A percentile compares a stretch with the other conserved stretches of the same genome.
Evolutionary conservation across 1,139 yeast genomes (phyloP).

Genomic region (Tardiomyces depauwii): DNA sequence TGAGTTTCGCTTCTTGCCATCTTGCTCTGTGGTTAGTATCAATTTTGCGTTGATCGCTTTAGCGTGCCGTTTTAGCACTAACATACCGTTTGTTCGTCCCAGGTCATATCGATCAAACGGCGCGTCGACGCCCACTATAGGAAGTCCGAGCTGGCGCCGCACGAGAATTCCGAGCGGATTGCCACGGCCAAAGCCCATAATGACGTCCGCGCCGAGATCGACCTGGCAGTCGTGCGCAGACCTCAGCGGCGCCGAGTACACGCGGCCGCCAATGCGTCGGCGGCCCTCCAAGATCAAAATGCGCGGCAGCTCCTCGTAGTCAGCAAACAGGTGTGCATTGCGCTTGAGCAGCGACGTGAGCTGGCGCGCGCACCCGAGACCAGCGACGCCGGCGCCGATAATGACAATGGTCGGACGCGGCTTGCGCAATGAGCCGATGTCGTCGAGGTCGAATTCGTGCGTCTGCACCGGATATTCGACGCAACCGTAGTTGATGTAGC

Average conservation of each 20-base stretch:
- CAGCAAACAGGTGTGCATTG: slow-evolving; percentile 24
- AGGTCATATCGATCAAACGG: slow-evolving; percentile 23
- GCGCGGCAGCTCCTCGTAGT: slow-evolving; percentile 30
- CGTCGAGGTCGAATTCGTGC: not conserved
- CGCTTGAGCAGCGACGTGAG: slow-evolving; percentile 26
- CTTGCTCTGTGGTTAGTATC: no score
- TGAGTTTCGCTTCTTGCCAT: no score
- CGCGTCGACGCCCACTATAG: slow-evolving; percentile 26
- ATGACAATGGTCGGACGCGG: slow-evolving; percentile 29
- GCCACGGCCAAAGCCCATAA: slow-evolving; percentile 32
- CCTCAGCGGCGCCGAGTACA: slow-evolving; percentile 28
- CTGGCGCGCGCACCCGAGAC: slow-evolving; percentile 33
- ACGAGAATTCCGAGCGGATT: slow-evolving; percentile 31
- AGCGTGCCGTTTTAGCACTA: slow-evolving; percentile 18
- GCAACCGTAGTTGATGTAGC: slow-evolving; percentile 35
- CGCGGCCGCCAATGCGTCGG: slow-evolving; percentile 33
- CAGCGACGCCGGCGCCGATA: slow-evolving; percentile 35
- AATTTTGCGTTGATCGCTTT: slow-evolving; percentile 16
- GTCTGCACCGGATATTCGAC: slow-evolving; percentile 19
- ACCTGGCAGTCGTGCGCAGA: slow-evolving; percentile 18
- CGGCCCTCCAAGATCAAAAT: slow-evolving; percentile 31
- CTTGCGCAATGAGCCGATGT: slow-evolving; percentile 10
- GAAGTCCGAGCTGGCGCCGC: slow-evolving; percentile 31
- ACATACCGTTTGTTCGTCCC: slow-evolving; percentile 18
- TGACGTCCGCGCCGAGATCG: slow-evolving; percentile 33